These are phyloP conservation scores for Alternaria hordeiaustralica DNA, from an alignment of 2,329 filamentous ascomycete genomes.

Conservation along the genomic window DNA sequence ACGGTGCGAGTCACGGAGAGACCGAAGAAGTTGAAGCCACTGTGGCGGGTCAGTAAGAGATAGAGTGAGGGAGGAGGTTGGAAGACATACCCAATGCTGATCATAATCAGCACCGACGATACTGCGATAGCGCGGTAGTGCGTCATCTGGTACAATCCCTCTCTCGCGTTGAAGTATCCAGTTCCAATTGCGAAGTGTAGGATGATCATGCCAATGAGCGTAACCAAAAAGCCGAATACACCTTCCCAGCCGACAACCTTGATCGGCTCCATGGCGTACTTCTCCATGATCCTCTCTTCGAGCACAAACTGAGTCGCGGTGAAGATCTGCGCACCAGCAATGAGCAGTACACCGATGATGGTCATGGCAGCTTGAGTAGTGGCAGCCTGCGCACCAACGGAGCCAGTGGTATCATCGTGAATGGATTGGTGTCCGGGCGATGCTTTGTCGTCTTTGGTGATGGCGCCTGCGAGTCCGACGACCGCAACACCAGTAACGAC, in stretches of 20 bases:
- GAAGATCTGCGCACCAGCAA: conserved; percentile 94
- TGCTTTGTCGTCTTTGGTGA: conserved; percentile 72
- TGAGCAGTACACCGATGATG: conserved; percentile 83
- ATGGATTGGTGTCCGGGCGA: conserved; percentile 36
- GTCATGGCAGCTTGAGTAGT: conserved; percentile 69
- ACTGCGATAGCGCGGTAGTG: conserved; percentile 73
- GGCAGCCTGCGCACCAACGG: conserved; percentile 38
- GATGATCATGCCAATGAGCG: conserved; percentile 77
- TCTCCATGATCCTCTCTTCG: conserved; percentile 89
- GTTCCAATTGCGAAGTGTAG: conserved; percentile 79
- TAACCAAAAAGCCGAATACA: conserved; percentile 84
- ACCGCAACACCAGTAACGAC: conserved; percentile 88
- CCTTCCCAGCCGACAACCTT: conserved; percentile 97
- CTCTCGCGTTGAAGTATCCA: conserved; percentile 88
- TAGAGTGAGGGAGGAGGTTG: conserved; percentile 3
- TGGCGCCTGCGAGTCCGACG: conserved; percentile 86
- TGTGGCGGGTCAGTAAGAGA: conserved; percentile 47
- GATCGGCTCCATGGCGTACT: conserved; percentile 81
- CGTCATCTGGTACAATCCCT: conserved; percentile 83
- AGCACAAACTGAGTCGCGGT: conserved; percentile 95
- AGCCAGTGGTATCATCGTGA: conserved; percentile 37
- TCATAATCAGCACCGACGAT: conserved; percentile 90
- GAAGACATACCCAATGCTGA: conserved; percentile 84
- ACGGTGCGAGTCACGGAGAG: conserved; percentile 89
- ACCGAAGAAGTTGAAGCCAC: conserved; percentile 98